Base-by-base conservation (phyloP, 2,329 filamentous ascomycete species). In the Podosphaera fusca region DNA sequence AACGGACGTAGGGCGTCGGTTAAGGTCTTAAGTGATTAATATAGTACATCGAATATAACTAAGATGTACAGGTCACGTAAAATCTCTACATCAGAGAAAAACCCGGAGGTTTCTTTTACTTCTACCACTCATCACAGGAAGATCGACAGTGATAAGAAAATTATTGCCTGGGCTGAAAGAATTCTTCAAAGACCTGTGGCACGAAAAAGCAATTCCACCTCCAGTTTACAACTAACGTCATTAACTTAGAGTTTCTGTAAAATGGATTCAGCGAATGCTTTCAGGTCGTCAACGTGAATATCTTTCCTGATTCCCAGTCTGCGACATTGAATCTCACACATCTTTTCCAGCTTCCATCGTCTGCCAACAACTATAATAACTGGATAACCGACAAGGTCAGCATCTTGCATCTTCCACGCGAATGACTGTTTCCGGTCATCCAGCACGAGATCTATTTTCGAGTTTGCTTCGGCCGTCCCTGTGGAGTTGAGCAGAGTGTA, bases 361-460 rank as follows among this genome's bases (percentile, higher is more conserved):
- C 78, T 82, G 0, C 90, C 90, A 36, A 96, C 69, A 1, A 95
- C 75, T 10, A 95, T 74, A 7, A 90, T 74, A 10, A 96, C 74
- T 0, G 90, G 90, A 67, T 94, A 95, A 2, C 92, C 92, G 57
- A 90, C 79, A 58, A 92, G 67, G 68, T 96, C 89, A 0, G 90
- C 92, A 70, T 98, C 92, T 42, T 80, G 81, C 66, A 96, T 73
- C 68, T 94, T 96, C 86, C 87, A 95, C 2, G 80, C 78, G 59
- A 95, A 74, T 1, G 76, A 72, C 62, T 79, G 76, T 9, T 72
- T 66, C 21, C 84, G 75, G 68, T 95, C 88, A 67, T 94, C 88
- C 0, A 94, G 69, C 2, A 87, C 74, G 2, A 77, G 72, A 65
- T 94, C 87, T 4, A 84, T 59, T 1, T 64, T 58, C 56, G 12